Evolutionary conservation across 2,329 filamentous ascomycete species (phyloP).

Genomic region (Pyricularia pennisetigena): DNA sequence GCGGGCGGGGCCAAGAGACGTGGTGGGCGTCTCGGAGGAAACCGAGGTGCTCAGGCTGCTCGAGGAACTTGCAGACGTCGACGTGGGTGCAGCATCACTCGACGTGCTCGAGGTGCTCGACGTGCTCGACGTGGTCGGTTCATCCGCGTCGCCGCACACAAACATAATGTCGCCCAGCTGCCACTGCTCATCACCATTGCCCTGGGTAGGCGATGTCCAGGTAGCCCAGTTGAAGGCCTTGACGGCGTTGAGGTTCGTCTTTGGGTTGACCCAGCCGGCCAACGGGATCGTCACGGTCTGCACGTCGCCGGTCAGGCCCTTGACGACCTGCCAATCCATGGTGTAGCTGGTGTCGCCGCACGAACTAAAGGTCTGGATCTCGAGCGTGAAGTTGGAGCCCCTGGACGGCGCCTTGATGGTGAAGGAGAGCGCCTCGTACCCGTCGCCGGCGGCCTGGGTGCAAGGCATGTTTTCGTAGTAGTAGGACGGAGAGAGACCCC

Average conservation of each 20-base stretch:
- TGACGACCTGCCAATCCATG: not conserved
- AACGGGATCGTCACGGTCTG: not conserved
- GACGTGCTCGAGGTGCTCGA: not conserved
- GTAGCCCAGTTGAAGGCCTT: not conserved
- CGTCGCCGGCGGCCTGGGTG: not conserved
- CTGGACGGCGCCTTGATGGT: not conserved
- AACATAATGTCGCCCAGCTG: not conserved
- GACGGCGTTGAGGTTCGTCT: not conserved
- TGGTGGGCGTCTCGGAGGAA: not conserved
- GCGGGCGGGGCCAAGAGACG: too few relatives aligned
- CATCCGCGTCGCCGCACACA: not conserved
- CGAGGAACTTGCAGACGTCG: not conserved
- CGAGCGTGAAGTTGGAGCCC: not conserved
- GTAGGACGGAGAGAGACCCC: not conserved
- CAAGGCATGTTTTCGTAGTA: not conserved
- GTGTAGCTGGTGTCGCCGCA: not conserved
- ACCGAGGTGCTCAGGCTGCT: not conserved
- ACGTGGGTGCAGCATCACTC: not conserved
- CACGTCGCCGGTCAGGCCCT: not conserved
- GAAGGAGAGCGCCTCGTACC: not conserved
- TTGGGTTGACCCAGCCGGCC: not conserved
- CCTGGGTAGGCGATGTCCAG: not conserved
- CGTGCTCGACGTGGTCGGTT: not conserved
- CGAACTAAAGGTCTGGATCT: not conserved
- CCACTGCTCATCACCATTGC: not conserved